Conservation (phyloP, 495 filamentous ascomycete genomes). For the Diplogelasinospora grovesii region DNA sequence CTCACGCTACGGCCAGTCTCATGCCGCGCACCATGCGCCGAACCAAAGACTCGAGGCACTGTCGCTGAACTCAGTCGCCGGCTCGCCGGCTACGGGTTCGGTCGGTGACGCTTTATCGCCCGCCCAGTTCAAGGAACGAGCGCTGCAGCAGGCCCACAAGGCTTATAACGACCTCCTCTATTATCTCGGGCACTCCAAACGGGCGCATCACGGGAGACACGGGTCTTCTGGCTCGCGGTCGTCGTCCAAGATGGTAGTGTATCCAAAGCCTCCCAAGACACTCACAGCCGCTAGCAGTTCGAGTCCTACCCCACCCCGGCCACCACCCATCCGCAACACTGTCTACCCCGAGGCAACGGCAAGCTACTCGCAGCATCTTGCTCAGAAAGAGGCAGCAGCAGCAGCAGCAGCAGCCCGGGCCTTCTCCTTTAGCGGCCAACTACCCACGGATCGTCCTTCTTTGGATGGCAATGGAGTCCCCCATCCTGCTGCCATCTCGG, state of each 20-base stretch:
- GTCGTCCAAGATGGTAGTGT: conserved; percentile 39
- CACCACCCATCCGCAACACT: conserved; percentile 1
- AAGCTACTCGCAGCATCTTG: conserved; percentile 17
- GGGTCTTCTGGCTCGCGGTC: conserved; percentile 18
- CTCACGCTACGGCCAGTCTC: conserved; percentile 14
- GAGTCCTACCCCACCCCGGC: conserved; percentile 3
- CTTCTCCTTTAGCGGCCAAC: conserved; percentile 1
- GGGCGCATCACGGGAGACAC: conserved; percentile 25
- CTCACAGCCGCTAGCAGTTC: conserved; percentile 13
- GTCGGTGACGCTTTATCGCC: conserved; percentile 29
- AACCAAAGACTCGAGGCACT: conserved; percentile 15
- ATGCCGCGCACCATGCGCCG: conserved; percentile 12
- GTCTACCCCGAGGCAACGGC: conserved; percentile 9
- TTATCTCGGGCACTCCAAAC: conserved; percentile 61
- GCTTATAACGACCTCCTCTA: conserved; percentile 82
- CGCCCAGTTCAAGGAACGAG: conserved; percentile 69
- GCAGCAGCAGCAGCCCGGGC: conserved; percentile 9
- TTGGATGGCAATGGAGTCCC: conserved; percentile 6
- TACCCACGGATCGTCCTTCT: conserved; percentile 2
- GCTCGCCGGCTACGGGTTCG: neutral
- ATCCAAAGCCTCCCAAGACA: conserved; percentile 38
- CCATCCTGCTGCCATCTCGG: conserved; percentile 7
- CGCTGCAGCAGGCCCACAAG: conserved; percentile 75
- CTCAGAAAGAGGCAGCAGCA: conserved; percentile 19
- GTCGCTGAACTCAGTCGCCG: conserved; percentile 10